phyloP scores from a whole-genome alignment of 306 rosid genomes.

The Abrus precatorius region DNA sequence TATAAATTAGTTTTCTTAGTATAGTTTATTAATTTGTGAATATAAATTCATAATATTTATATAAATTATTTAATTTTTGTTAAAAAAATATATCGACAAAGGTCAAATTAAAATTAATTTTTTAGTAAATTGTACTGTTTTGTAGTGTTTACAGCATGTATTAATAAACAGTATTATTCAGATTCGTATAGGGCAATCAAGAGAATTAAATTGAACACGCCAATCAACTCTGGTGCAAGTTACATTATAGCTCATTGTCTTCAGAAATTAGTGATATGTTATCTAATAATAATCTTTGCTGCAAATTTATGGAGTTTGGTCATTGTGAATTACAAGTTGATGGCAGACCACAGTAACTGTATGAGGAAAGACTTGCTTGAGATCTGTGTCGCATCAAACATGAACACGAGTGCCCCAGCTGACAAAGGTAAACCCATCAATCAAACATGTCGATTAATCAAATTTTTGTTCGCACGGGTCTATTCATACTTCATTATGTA shows the following conservation, averaged over 20 bases:
- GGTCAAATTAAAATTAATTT: no score
- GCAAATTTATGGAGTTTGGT: not conserved
- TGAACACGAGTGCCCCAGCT: slow-evolving; percentile 45
- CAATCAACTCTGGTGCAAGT: no score
- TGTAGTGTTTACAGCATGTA: no score
- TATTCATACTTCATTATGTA: slow-evolving; percentile 21
- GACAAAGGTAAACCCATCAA: slow-evolving; percentile 34
- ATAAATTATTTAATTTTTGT: no score
- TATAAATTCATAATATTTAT: no score
- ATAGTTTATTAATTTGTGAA: no score
- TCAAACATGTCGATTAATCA: slow-evolving; percentile 47
- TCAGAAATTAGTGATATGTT: not conserved
- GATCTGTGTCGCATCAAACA: slow-evolving; percentile 26
- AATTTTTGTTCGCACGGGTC: slow-evolving; percentile 35
- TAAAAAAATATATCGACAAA: no score
- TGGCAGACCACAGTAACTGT: not conserved
- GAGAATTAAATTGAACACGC: not conserved
- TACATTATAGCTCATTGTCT: not conserved
- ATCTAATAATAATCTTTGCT: not conserved
- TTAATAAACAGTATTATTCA: not conserved
- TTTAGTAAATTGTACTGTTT: no score
- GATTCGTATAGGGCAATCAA: not conserved
- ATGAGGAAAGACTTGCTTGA: slow-evolving; percentile 12
- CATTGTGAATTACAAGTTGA: not conserved
- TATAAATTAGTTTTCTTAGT: no score